Evolutionary conservation across 371 early-diverging fungal species (phyloP), one percentile per base, ranked within the genome.

Genomic region (Apophysomyces trapeziformis): DNA sequence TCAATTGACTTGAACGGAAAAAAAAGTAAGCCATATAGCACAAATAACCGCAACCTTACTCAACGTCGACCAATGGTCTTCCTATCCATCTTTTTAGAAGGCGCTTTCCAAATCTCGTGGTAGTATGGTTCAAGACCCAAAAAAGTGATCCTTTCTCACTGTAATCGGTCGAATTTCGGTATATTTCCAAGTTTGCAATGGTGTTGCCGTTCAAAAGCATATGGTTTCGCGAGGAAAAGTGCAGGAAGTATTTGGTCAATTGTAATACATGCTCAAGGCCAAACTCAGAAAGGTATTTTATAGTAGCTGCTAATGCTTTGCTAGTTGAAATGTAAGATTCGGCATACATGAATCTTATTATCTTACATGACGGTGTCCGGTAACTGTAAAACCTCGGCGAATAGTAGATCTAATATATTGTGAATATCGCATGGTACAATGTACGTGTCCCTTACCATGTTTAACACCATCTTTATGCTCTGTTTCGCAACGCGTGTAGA

Each of bases 131-230:
- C 60, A 95, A 64, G 1, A 88, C 75, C 68, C 85, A 82, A 50
- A 93, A 82, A 43, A 95, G 72, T 0, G 87, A 83, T 0, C 92
- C 91, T 14, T 83, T 67, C 13, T 68, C 76, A 0, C 72, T 71
- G 58, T 72, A 74, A 38, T 86, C 84, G 2, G 87, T 88, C 57
- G 82, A 76, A 58, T 87, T 92, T 11, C 78, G 78, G 63, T 88
- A 91, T 9, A 96, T 81, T 65, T 96, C 95, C 56, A 96, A 75
- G 39, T 92, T 92, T 13, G 76, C 70, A 35, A 95, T 68, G 3
- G 95, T 88, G 46, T 92, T 90, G 16, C 89, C 92, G 39, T 89
- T 90, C 38, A 95, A 66, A 5, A 90, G 72, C 93, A 94, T 93
- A 63, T 91, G 87, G 5, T 86, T 83, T 11, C 85, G 67, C 3